Percentiles rank a stretch among this genome's conserved stretches.
These are phyloP conservation scores for Entonaema liquescens DNA, from an alignment of 495 filamentous ascomycete species.

Conservation along the genomic window DNA sequence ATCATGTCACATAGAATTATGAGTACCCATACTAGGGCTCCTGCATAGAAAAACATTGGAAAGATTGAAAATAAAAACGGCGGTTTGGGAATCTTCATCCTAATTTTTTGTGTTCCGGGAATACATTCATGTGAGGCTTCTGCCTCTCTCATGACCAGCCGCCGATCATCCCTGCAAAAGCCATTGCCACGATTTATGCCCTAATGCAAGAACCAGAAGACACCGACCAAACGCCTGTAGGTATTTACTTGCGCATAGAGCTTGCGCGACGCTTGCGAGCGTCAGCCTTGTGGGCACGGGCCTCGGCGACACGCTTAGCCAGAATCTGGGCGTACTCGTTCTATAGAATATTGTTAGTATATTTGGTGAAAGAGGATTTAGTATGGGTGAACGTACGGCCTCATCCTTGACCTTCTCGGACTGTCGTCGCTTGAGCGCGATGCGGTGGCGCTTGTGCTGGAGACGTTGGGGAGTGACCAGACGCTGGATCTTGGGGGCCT, in stretches of 20 bases:
- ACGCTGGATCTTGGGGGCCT: slow-evolving; percentile 98
- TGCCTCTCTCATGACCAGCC: slow-evolving; percentile 39
- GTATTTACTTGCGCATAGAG: slow-evolving; percentile 88
- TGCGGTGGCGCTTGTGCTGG: slow-evolving; percentile 97
- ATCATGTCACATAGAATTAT: slow-evolving; percentile 30
- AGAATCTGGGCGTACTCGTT: slow-evolving; percentile 94
- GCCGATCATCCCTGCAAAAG: slow-evolving; percentile 37
- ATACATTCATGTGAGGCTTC: slow-evolving; percentile 42
- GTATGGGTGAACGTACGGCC: slow-evolving; percentile 74
- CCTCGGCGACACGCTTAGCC: slow-evolving; percentile 93
- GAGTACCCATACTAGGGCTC: slow-evolving; percentile 4
- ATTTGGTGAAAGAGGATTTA: neutral
- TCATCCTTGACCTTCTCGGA: slow-evolving; percentile 95
- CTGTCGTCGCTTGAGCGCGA: slow-evolving; percentile 96
- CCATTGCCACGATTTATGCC: slow-evolving; percentile 48
- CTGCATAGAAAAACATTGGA: neutral
- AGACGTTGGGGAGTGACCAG: slow-evolving; percentile 99
- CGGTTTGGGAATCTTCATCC: slow-evolving; percentile 44
- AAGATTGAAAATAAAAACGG: slow-evolving; percentile 4
- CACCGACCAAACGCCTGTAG: slow-evolving; percentile 54
- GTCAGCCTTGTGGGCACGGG: slow-evolving; percentile 90
- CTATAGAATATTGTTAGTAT: slow-evolving; percentile 59
- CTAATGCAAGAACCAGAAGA: slow-evolving; percentile 51
- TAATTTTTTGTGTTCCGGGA: slow-evolving; percentile 44
- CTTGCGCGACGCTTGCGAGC: slow-evolving; percentile 93